These are phyloP conservation scores for Pterocarpus macrocarpus DNA, from an alignment of 306 rosid species.

Conservation along the genomic window DNA sequence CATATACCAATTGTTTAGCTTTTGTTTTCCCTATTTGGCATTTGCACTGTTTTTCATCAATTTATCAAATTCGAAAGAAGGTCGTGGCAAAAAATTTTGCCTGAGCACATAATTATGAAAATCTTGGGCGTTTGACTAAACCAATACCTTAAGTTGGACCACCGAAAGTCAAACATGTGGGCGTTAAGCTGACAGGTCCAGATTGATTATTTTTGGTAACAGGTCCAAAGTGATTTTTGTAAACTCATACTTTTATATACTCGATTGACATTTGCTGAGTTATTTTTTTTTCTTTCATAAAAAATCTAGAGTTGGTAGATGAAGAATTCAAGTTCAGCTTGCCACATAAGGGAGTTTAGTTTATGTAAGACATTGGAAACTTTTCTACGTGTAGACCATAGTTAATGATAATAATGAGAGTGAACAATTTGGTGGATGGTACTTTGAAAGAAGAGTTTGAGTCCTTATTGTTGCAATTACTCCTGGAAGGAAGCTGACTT, in stretches of 20 bases:
- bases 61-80: no score
- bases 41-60: no score
- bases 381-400: conserved; percentile 27
- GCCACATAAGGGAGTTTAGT: conserved; percentile 28
- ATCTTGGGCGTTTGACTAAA: neutral
- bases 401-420: conserved; percentile 38
- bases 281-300: neutral
- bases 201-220: neutral
- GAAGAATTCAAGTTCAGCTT: conserved; percentile 37
- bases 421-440: conserved; percentile 47
- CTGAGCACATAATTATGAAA: neutral
- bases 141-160: neutral
- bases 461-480: conserved; percentile 5
- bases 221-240: neutral
- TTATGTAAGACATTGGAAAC: conserved; percentile 1
- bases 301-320: conserved; percentile 30
- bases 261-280: neutral
- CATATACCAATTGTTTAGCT: neutral
- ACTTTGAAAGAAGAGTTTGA: conserved; percentile 41
- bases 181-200: neutral
- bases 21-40: neutral
- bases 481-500: conserved; percentile 21
- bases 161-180: neutral
- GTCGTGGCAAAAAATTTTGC: neutral
- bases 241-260: neutral